These are phyloP conservation scores for Diplodia mutila DNA, from an alignment of 2,329 filamentous ascomycete genomes.

Conservation along the genomic window DNA sequence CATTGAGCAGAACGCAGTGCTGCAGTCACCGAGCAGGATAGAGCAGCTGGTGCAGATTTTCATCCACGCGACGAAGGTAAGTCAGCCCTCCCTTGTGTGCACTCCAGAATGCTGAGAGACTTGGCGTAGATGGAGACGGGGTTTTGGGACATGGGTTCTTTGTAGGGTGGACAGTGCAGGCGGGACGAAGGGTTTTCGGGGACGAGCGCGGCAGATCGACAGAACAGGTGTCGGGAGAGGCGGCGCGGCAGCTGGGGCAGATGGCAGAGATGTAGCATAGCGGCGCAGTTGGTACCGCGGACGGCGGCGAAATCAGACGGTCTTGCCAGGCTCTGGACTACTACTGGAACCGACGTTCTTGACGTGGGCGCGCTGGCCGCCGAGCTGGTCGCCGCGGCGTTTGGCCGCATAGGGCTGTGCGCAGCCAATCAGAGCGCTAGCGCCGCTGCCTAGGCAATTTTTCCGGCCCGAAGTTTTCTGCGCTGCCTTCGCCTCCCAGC, in stretches of 20 bases:
- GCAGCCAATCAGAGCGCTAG: slow-evolving; percentile 21
- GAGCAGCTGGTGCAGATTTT: slow-evolving; percentile 86
- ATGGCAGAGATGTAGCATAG: background rate
- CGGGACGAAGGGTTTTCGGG: background rate
- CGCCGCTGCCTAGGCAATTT: slow-evolving; percentile 21
- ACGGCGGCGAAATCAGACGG: background rate
- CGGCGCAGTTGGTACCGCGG: slow-evolving; percentile 15
- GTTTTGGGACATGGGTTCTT: slow-evolving; percentile 73
- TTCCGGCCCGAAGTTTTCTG: slow-evolving; percentile 26
- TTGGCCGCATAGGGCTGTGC: slow-evolving; percentile 22
- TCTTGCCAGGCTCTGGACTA: slow-evolving; percentile 2
- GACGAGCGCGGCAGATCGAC: slow-evolving; percentile 1
- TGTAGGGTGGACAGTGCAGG: slow-evolving; percentile 30
- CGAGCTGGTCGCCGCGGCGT: slow-evolving; percentile 16
- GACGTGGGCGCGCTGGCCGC: slow-evolving; percentile 13
- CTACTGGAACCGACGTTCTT: background rate
- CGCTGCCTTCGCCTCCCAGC: slow-evolving; percentile 26
- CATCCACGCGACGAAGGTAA: slow-evolving; percentile 80
- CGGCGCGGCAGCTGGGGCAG: background rate
- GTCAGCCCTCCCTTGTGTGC: slow-evolving; percentile 1
- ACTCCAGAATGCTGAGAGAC: slow-evolving; percentile 26
- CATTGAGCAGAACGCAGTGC: slow-evolving; percentile 73
- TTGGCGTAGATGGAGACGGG: slow-evolving; percentile 67
- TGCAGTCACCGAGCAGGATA: slow-evolving; percentile 73
- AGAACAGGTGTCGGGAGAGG: background rate